Conservation (phyloP, 768 basidiomycete species). For the Lactarius sp. region DNA sequence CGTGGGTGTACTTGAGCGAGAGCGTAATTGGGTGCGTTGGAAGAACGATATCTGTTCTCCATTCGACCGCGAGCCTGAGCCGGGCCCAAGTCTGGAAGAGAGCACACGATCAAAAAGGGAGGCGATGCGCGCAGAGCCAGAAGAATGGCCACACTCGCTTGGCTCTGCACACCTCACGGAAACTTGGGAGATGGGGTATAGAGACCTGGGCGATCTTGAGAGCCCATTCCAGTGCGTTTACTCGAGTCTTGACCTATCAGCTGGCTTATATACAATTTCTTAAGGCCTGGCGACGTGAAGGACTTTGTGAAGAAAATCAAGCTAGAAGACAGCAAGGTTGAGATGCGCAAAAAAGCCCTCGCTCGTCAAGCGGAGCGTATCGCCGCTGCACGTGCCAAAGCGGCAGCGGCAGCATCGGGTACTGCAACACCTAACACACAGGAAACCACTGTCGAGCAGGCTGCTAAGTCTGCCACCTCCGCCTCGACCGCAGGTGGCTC, state of each 20-base stretch:
- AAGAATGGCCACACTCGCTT: constrained; percentile 58
- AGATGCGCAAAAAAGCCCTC: constrained; percentile 42
- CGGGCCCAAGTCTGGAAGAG: constrained; percentile 54
- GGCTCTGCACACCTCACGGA: constrained; percentile 72
- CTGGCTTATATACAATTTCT: constrained; percentile 13
- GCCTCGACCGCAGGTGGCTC: constrained; percentile 25
- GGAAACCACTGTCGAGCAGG: constrained; percentile 4
- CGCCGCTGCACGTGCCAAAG: constrained; percentile 41
- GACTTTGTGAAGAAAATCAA: constrained; percentile 70
- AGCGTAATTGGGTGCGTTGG: constrained; percentile 89
- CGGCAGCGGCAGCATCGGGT: constrained; percentile 29
- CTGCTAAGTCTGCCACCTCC: neutral
- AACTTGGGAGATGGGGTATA: constrained; percentile 80
- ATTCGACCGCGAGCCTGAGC: constrained; percentile 67
- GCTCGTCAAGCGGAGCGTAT: constrained; percentile 36
- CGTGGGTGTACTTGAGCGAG: constrained; percentile 64
- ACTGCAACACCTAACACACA: constrained; percentile 29
- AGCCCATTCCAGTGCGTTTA: constrained; percentile 57
- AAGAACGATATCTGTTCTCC: constrained; percentile 77
- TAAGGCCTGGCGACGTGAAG: constrained; percentile 66
- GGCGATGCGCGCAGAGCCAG: constrained; percentile 52
- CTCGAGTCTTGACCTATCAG: neutral
- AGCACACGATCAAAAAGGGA: constrained; percentile 49
- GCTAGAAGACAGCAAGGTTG: constrained; percentile 59
- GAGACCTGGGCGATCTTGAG: constrained; percentile 56